Evolutionary conservation across 2,329 filamentous ascomycete genomes (phyloP).

Genomic region (Fusarium cicatricum): DNA sequence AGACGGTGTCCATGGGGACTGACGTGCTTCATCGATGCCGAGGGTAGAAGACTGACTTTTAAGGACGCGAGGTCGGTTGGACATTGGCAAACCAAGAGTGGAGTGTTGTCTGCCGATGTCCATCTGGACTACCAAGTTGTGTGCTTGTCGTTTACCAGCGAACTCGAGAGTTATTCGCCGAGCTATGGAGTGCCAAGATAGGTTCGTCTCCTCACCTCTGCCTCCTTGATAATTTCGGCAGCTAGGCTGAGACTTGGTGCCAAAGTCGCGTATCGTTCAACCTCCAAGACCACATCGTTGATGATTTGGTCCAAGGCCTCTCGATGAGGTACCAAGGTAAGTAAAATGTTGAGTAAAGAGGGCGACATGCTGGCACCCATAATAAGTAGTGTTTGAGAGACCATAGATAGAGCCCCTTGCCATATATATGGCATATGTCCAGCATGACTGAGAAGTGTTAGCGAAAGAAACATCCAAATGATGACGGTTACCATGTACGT

Average conservation of each 20-base stretch:
- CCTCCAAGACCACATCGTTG: constrained; percentile 77
- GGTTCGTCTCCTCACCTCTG: constrained; percentile 74
- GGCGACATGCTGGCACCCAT: constrained; percentile 88
- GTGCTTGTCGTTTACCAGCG: not conserved
- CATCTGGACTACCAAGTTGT: not conserved
- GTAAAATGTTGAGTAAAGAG: constrained; percentile 71
- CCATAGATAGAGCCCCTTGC: constrained; percentile 84
- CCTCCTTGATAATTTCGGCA: constrained; percentile 83
- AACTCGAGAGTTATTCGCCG: not conserved
- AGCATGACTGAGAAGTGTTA: constrained; percentile 64
- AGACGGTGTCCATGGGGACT: not conserved
- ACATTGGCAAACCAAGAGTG: not conserved
- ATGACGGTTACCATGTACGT: constrained; percentile 48
- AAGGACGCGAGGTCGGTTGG: not conserved
- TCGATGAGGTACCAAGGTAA: constrained; percentile 62
- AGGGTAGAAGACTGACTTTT: not conserved
- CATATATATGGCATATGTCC: constrained; percentile 87
- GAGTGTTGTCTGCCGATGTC: not conserved
- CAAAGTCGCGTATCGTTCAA: constrained; percentile 76
- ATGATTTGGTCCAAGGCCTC: constrained; percentile 79
- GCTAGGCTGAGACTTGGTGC: constrained; percentile 79
- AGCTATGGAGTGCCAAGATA: constrained; percentile 59
- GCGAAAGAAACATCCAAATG: not conserved
- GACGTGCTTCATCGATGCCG: not conserved
- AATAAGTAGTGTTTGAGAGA: constrained; percentile 81